These are phyloP conservation scores for Lentinula novae-zelandiae DNA, from an alignment of 1,284 basidiomycete genomes.

Conservation along the genomic window DNA sequence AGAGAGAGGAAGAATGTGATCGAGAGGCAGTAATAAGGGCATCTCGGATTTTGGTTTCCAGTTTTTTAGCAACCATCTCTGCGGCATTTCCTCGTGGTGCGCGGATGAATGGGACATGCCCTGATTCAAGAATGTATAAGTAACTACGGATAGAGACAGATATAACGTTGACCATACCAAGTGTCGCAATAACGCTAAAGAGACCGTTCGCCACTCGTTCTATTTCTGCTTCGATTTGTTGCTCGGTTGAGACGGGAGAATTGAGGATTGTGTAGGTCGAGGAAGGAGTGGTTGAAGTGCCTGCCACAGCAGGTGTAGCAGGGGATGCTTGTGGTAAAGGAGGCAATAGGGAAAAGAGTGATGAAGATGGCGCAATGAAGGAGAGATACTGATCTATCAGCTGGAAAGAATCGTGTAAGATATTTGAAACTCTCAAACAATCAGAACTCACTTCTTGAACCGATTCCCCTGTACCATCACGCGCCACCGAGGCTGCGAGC, in stretches of 20 bases:
- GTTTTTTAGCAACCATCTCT: constrained; percentile 95
- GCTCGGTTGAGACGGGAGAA: constrained; percentile 87
- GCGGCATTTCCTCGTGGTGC: constrained; percentile 95
- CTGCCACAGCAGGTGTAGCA: constrained; percentile 19
- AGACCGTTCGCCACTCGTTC: constrained; percentile 90
- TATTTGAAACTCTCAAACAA: neutral
- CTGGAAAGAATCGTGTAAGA: constrained; percentile 30
- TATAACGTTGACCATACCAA: constrained; percentile 49
- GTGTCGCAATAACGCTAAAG: constrained; percentile 91
- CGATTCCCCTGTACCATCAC: constrained; percentile 80
- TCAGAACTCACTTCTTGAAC: constrained; percentile 66
- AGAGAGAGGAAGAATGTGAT: constrained; percentile 57
- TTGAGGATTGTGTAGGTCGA: constrained; percentile 85
- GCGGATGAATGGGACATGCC: constrained; percentile 92
- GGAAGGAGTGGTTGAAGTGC: constrained; percentile 31
- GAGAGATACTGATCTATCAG: constrained; percentile 96
- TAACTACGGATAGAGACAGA: neutral
- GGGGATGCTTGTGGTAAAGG: constrained; percentile 33
- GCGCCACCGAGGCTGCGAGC: constrained; percentile 85
- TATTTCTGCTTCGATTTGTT: constrained; percentile 91
- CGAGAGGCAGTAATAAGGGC: constrained; percentile 82
- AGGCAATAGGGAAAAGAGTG: constrained; percentile 89
- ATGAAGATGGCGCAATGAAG: constrained; percentile 92
- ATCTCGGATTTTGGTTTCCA: constrained; percentile 91
- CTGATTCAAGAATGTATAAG: constrained; percentile 32